Base-by-base conservation (phyloP, 805 yeast genomes). In the Candida adriatica region DNA sequence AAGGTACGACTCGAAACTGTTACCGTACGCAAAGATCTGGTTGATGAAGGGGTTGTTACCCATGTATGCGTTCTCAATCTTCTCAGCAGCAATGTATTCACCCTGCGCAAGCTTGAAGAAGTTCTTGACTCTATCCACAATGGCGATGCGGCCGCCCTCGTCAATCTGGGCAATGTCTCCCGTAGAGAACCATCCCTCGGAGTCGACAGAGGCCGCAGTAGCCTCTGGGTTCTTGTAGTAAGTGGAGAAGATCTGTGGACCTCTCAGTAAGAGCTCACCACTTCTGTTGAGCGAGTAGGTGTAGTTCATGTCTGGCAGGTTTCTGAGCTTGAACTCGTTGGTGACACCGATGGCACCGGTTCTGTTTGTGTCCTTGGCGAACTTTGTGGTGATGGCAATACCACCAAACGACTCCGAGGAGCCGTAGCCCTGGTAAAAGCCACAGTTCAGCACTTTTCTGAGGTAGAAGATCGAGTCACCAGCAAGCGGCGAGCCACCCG, bases 111-210 rank as follows among this genome's bases (percentile, higher is more conserved):
- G 51, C 43, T 81, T 81, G 65, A 80, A 81, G 59, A 81, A 80
- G 58, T 81, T 82, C 62, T 81, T 81, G 24, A 81, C 86, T 39
- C 92, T 65, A 49, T 82, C 92, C 44, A 81, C 67, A 36, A 81
- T 75, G 30, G 56, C 61, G 16, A 82, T 51, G 28, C 79, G 64
- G 9, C 87, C 84, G 6, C 59, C 56, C 2, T 40, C 35, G 35
- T 70, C 72, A 31, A 79, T 53, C 35, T 52, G 55, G 1, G 73
- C 84, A 44, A 79, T 68, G 51, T 79, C 88, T 30, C 85, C 84
- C 3, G 83, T 75, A 21, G 67, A 56, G 49, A 75, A 77, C 81
- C 82, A 77, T 4, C 79, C 79, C 13, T 73, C 72, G 11, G 62
- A 56, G 35, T 70, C 79, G 25, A 79, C 46, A 2, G 69, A 68